Evolutionary conservation across 768 basidiomycete species (phyloP).

Genomic region (Rhodotorula babjevae): DNA sequence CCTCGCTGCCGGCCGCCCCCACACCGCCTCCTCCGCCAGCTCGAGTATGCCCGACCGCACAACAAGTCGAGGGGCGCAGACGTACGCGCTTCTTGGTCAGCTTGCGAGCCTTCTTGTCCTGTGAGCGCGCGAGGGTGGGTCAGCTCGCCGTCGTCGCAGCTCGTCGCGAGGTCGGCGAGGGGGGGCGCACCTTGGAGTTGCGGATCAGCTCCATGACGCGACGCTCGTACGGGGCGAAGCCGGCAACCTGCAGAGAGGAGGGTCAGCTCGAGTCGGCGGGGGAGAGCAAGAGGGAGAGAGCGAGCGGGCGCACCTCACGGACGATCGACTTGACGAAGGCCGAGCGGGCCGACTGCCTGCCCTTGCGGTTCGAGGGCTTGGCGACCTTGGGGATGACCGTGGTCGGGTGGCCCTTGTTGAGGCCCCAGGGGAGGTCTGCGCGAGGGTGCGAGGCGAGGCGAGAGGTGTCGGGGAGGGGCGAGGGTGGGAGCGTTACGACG

Average conservation of each 20-base stretch:
- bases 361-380: conserved; percentile 66
- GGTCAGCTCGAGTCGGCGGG: not conserved
- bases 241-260: conserved; percentile 54
- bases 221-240: conserved; percentile 62
- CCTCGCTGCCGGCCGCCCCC: not conserved
- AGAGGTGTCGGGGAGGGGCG: not conserved
- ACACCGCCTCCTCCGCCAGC: not conserved
- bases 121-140: not conserved
- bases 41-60: too few relatives aligned
- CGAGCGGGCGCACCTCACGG: conserved; percentile 57
- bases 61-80: not conserved
- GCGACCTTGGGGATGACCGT: conserved; percentile 31
- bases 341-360: conserved; percentile 79
- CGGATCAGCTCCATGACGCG: conserved; percentile 80
- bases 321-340: conserved; percentile 89
- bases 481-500: not conserved
- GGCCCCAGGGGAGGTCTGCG: conserved; percentile 41
- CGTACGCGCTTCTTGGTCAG: conserved; percentile 93
- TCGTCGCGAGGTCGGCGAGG: not conserved
- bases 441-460: not conserved
- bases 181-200: conserved; percentile 29
- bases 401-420: conserved; percentile 43
- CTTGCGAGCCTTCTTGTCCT: conserved; percentile 99
- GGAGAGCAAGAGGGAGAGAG: not conserved
- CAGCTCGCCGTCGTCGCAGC: not conserved